These are phyloP conservation scores for Willaertia magna DNA, from an alignment of 208 protist genomes.

Conservation along the genomic window DNA sequence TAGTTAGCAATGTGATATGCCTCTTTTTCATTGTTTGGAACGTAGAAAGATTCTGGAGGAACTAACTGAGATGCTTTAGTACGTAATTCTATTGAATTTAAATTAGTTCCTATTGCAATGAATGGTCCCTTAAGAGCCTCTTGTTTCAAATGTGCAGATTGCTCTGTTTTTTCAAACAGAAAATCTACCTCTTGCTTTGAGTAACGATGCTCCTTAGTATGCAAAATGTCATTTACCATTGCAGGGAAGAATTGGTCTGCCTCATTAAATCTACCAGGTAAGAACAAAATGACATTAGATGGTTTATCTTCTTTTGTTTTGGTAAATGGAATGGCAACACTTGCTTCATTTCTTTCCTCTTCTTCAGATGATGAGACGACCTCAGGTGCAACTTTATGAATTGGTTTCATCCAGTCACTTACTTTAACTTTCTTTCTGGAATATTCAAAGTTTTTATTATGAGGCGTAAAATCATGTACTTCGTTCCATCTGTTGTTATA, in stretches of 20 bases:
- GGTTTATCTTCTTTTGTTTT: neutral
- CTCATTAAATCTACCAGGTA: neutral
- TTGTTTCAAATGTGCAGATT: neutral
- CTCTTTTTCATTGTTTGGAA: neutral
- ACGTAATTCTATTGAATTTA: neutral
- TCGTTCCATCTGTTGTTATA: slow-evolving; percentile 16
- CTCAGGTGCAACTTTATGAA: neutral
- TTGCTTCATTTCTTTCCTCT: neutral
- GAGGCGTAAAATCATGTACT: slow-evolving; percentile 17
- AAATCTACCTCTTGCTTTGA: neutral
- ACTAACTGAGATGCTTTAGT: neutral
- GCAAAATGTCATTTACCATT: neutral
- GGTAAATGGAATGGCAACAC: neutral
- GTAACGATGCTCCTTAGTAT: neutral
- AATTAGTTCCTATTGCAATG: neutral
- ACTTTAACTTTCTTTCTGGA: neutral
- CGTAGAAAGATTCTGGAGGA: neutral
- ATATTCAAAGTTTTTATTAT: neutral
- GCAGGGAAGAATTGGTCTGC: neutral
- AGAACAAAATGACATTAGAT: neutral
- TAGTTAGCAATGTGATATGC: neutral
- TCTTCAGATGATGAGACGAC: neutral
- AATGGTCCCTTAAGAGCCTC: neutral
- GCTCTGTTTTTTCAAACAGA: neutral
- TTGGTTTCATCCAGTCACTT: neutral